Conservation (phyloP, 257 asterid species). For the Solanum boliviense region DNA sequence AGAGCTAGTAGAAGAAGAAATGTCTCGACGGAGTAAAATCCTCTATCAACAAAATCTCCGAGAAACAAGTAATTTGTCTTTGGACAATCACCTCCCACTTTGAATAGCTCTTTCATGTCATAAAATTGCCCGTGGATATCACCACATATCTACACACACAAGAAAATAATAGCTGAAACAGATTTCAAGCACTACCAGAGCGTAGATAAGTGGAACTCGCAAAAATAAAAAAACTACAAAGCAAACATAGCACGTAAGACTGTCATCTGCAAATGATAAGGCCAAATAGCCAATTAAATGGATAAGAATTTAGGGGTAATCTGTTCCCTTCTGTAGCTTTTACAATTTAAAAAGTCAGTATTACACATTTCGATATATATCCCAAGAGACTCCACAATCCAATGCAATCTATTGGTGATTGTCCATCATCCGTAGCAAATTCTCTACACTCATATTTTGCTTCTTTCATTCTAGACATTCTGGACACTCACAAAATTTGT, state of each 20-base stretch:
- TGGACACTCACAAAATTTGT: not conserved
- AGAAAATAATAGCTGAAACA: not conserved
- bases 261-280: not conserved
- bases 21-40: slow-evolving; percentile 95
- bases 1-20: slow-evolving; percentile 89
- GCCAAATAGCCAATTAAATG: not conserved
- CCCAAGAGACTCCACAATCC: not conserved
- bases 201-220: not conserved
- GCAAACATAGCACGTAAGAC: not conserved
- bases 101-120: slow-evolving; percentile 97
- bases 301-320: not conserved
- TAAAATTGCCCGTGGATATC: slow-evolving; percentile 98
- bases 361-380: not conserved
- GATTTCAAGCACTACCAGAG: not conserved
- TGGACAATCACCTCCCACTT: slow-evolving; percentile 96
- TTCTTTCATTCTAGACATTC: not conserved
- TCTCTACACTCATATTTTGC: not conserved
- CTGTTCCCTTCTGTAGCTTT: not conserved
- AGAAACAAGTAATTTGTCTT: slow-evolving; percentile 90
- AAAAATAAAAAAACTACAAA: not conserved
- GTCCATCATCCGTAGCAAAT: not conserved
- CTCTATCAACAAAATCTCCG: slow-evolving; percentile 97
- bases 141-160: slow-evolving; percentile 70
- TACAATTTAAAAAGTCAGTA: not conserved
- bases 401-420: not conserved